phyloP scores from a whole-genome alignment of 352 stramenopile species.

The Pythium oligandrum region DNA sequence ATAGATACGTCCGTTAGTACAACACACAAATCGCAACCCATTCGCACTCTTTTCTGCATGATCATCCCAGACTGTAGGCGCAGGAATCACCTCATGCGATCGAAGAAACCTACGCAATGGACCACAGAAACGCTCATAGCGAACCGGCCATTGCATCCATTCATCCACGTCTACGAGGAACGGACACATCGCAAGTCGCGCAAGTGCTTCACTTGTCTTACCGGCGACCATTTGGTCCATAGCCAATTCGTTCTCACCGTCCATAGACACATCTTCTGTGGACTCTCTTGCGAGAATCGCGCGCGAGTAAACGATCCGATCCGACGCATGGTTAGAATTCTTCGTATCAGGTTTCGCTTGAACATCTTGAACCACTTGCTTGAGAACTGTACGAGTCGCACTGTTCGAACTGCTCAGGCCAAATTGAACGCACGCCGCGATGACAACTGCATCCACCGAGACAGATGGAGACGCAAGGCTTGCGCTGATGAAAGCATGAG shows the following conservation, averaged over 20 bases:
- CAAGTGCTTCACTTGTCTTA: constrained; percentile 38
- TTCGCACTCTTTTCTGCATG: constrained; percentile 33
- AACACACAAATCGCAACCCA: constrained; percentile 57
- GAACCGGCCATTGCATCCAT: constrained; percentile 16
- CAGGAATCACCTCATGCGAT: constrained; percentile 73
- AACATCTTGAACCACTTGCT: too few species aligned
- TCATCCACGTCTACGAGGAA: constrained; percentile 55
- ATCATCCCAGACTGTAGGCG: constrained; percentile 36
- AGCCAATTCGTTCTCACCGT: too few species aligned
- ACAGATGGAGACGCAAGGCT: too few species aligned
- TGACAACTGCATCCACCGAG: too few species aligned
- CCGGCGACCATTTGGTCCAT: constrained; percentile 38
- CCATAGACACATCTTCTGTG: too few species aligned
- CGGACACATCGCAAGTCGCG: constrained; percentile 43
- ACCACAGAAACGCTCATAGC: constrained; percentile 56
- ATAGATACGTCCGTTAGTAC: constrained; percentile 52
- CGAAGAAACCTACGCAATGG: constrained; percentile 61
- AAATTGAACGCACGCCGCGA: constrained; percentile 14
- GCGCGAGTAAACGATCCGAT: too few species aligned
- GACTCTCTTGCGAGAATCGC: too few species aligned
- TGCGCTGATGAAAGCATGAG: too few species aligned
- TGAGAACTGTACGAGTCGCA: not conserved
- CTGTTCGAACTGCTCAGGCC: constrained; percentile 6
- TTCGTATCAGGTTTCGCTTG: too few species aligned
- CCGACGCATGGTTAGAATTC: too few species aligned